Conservation (phyloP, 805 yeast species). For the Pichia nakasei region DNA sequence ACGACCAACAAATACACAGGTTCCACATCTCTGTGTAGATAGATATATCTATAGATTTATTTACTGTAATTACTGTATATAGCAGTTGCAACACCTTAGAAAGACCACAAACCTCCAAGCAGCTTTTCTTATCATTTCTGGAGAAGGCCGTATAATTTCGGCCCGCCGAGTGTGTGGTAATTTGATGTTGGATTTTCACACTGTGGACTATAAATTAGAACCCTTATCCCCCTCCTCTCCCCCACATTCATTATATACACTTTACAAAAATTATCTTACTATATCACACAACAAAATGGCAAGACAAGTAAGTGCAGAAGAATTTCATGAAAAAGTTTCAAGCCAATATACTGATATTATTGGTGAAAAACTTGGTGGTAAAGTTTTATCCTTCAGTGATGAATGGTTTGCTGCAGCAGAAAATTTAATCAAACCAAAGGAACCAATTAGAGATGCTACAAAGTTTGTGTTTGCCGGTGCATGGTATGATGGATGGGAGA, state of each 20-base stretch:
- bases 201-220: background rate
- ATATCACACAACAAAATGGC: background rate
- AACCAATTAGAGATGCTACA: constrained; percentile 76
- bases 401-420: constrained; percentile 95
- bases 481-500: constrained; percentile 99
- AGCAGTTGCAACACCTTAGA: too few relatives aligned
- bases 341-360: constrained; percentile 65
- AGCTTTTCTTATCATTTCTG: too few relatives aligned
- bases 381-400: constrained; percentile 61
- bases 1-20: background rate
- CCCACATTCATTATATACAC: too few relatives aligned
- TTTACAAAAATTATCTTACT: too few relatives aligned
- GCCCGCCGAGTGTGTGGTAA: constrained; percentile 2
- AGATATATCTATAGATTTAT: too few relatives aligned
- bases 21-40: background rate
- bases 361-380: constrained; percentile 78
- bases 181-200: background rate
- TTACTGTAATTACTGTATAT: too few relatives aligned
- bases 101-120: too few relatives aligned
- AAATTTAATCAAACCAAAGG: constrained; percentile 71
- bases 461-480: constrained; percentile 80
- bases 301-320: constrained; percentile 23
- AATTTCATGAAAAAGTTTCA: constrained; percentile 40
- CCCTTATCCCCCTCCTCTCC: constrained; percentile 4
- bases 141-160: background rate